A percentile compares a stretch with the other conserved stretches of the same genome.
phyloP scores from a whole-genome alignment of 805 yeast genomes.

The Zygosaccharomyces pseudorouxii region DNA sequence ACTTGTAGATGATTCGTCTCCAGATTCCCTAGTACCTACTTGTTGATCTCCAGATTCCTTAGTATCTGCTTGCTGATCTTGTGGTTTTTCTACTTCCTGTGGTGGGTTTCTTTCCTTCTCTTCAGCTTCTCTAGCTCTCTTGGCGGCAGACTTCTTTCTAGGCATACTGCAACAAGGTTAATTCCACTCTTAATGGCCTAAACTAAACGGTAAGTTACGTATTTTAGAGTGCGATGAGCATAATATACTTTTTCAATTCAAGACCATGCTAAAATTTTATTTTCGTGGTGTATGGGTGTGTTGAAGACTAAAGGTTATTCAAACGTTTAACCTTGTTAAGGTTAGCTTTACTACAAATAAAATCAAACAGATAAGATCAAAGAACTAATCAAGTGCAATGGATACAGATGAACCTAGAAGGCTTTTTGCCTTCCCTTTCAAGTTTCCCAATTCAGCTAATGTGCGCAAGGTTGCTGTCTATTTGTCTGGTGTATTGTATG shows the following conservation, averaged over 20 bases:
- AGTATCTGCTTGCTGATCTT: conserved; percentile 29
- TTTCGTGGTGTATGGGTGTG: not conserved
- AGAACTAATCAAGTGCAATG: conserved; percentile 15
- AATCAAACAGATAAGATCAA: not conserved
- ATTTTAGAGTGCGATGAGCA: conserved; percentile 1
- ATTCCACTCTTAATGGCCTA: not conserved
- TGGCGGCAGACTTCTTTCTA: conserved; percentile 82
- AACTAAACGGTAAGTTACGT: not conserved
- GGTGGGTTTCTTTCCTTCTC: conserved; percentile 12
- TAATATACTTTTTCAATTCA: not conserved
- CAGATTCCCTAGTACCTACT: conserved; percentile 36
- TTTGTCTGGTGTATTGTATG: conserved; percentile 68
- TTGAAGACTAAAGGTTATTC: conserved; percentile 3
- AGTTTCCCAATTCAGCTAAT: conserved; percentile 64
- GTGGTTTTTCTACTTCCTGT: conserved; percentile 30
- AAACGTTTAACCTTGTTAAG: not conserved
- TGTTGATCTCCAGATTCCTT: conserved; percentile 33
- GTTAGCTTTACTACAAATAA: not conserved
- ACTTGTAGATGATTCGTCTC: conserved; percentile 35
- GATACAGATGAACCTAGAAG: conserved; percentile 43
- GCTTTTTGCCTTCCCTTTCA: conserved; percentile 63
- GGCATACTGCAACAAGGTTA: conserved; percentile 47
- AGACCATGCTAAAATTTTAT: not conserved
- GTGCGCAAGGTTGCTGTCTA: conserved; percentile 73
- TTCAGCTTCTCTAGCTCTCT: conserved; percentile 54